phyloP scores from a whole-genome alignment of 768 basidiomycete species.

The Lactarius akahatsu region DNA sequence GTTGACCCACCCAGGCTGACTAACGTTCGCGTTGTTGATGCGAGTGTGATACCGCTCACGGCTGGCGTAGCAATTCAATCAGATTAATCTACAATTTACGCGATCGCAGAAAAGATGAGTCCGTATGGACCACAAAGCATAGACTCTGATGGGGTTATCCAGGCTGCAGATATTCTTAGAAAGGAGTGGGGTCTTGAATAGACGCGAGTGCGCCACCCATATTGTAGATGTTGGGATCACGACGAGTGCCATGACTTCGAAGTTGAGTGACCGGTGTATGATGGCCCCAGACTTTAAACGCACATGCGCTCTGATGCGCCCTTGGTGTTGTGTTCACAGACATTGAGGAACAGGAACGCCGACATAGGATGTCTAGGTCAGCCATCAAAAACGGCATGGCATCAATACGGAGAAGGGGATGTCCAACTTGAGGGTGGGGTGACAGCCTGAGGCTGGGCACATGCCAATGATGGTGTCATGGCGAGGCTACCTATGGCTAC shows the following conservation, averaged over 20 bases:
- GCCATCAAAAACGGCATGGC: no score
- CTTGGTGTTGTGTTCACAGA: no score
- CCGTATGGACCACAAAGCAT: background rate
- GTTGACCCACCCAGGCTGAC: conserved; percentile 23
- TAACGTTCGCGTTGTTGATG: conserved; percentile 28
- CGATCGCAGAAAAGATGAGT: conserved; percentile 27
- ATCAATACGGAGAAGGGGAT: no score
- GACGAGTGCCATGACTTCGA: background rate
- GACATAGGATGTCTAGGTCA: no score
- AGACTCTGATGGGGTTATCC: no score
- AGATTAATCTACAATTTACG: conserved; percentile 19
- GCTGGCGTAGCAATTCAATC: conserved; percentile 13
- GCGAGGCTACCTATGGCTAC: no score
- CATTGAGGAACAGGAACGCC: no score
- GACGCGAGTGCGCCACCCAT: background rate
- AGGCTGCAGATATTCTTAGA: conserved; percentile 19
- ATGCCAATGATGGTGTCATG: no score
- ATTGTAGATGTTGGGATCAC: background rate
- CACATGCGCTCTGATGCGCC: background rate
- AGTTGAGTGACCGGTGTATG: background rate
- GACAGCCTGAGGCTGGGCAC: no score
- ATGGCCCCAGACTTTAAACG: no score
- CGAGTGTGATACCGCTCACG: conserved; percentile 28
- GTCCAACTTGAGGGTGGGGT: no score
- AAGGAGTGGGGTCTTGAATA: conserved; percentile 26